These are phyloP conservation scores for Neonectria coccinea DNA, from an alignment of 2,329 filamentous ascomycete species.

Conservation along the genomic window DNA sequence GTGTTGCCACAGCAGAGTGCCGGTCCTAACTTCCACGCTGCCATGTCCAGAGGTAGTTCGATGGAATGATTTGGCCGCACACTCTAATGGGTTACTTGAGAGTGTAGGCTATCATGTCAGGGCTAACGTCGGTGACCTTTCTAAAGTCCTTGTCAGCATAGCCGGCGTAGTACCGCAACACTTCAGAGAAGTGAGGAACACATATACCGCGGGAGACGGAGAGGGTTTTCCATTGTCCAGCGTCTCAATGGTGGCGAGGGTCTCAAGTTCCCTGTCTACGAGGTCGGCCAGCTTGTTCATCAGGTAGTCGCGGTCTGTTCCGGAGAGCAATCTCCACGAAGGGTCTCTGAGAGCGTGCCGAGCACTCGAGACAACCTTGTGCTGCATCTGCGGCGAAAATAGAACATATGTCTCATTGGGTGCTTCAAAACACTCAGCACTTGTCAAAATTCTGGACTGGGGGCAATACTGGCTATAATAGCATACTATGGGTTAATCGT, in stretches of 20 bases:
- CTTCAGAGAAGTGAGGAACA: constrained; percentile 59
- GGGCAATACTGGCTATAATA: not conserved
- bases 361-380: constrained; percentile 76
- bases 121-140: constrained; percentile 78
- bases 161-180: constrained; percentile 81
- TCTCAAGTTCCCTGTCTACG: constrained; percentile 70
- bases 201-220: constrained; percentile 73
- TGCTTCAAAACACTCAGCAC: constrained; percentile 45
- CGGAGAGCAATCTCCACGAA: constrained; percentile 74
- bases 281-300: constrained; percentile 78
- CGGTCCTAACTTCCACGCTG: constrained; percentile 5
- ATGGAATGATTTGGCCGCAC: constrained; percentile 30
- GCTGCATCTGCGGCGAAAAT: constrained; percentile 75
- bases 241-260: constrained; percentile 69
- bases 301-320: constrained; percentile 74
- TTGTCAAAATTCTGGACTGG: too few relatives aligned
- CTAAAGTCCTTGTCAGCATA: constrained; percentile 85
- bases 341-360: constrained; percentile 72
- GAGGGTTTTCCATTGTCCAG: constrained; percentile 84
- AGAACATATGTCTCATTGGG: constrained; percentile 75
- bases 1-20: constrained; percentile 70
- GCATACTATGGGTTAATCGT: constrained; percentile 77
- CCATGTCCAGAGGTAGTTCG: constrained; percentile 19
- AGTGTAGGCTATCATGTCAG: constrained; percentile 76
- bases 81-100: constrained; percentile 27